Conservation (phyloP, 768 basidiomycete species). For the Dioszegia aurantiaca region DNA sequence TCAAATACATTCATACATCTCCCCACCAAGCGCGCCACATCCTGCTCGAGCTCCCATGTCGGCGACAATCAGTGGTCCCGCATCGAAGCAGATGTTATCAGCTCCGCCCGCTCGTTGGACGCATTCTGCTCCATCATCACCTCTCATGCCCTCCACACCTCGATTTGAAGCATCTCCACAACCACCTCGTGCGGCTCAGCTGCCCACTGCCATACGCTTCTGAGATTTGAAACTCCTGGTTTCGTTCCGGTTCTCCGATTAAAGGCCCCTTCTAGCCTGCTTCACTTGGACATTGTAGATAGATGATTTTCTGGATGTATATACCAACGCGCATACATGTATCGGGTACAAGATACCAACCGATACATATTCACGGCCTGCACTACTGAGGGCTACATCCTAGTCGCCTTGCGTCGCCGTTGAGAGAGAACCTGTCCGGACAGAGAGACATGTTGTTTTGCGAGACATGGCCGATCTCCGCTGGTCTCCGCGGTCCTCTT, state of each 20-base stretch:
- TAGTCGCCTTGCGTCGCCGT: no score
- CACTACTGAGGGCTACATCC: no score
- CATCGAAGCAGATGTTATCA: constrained; percentile 17
- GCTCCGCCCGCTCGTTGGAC: constrained; percentile 33
- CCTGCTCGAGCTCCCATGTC: neutral
- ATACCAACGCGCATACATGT: no score
- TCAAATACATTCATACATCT: constrained; percentile 16
- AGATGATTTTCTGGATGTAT: no score
- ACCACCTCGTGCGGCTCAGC: constrained; percentile 24
- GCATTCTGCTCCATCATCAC: constrained; percentile 31
- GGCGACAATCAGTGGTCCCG: constrained; percentile 10
- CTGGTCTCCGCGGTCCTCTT: no score
- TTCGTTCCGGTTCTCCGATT: neutral
- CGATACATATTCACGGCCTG: no score
- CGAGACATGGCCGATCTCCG: no score
- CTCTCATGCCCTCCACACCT: constrained; percentile 25
- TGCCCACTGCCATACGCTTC: constrained; percentile 30
- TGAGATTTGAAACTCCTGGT: constrained; percentile 9
- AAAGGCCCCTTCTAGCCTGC: neutral
- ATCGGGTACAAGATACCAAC: no score
- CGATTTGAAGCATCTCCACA: constrained; percentile 21
- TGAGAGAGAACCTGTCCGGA: no score
- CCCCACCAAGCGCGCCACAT: constrained; percentile 16
- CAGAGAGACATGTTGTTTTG: no score
- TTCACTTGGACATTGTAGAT: neutral